A percentile compares a stretch with the other conserved stretches of the same genome.
Conservation (phyloP, 2,329 filamentous ascomycete species). For the Fonsecaea pedrosoi region DNA sequence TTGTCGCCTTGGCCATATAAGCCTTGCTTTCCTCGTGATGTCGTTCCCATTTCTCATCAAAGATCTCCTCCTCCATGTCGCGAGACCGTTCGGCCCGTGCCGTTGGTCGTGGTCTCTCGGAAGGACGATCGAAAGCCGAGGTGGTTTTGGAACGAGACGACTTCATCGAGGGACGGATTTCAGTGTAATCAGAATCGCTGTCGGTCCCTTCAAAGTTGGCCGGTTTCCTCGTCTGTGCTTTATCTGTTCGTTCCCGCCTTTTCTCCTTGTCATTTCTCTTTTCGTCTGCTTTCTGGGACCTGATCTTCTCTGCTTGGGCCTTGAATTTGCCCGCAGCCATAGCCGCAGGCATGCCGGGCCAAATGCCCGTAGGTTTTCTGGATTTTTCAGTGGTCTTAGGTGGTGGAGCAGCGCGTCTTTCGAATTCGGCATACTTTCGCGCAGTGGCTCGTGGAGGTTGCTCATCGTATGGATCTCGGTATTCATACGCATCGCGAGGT, state of each 20-base stretch:
- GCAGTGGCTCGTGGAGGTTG: constrained; percentile 46
- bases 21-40: constrained; percentile 44
- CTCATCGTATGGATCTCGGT: constrained; percentile 48
- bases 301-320: constrained; percentile 32
- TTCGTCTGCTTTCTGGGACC: constrained; percentile 42
- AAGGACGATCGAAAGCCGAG: constrained; percentile 26
- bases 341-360: constrained; percentile 10
- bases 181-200: constrained; percentile 44
- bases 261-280: constrained; percentile 54
- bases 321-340: constrained; percentile 35
- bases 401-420: constrained; percentile 45
- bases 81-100: constrained; percentile 40
- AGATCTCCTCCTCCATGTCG: constrained; percentile 29
- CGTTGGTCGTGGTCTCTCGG: constrained; percentile 29
- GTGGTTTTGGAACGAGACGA: constrained; percentile 30
- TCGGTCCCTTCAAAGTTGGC: constrained; percentile 44
- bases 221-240: constrained; percentile 44
- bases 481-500: constrained; percentile 48
- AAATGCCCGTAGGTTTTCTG: constrained; percentile 43
- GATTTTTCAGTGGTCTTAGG: constrained; percentile 46
- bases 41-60: constrained; percentile 44
- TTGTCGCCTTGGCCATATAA: constrained; percentile 46
- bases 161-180: constrained; percentile 32
- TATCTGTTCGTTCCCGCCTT: constrained; percentile 50
- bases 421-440: constrained; percentile 49